A percentile compares a stretch with the other conserved stretches of the same genome.
These are phyloP conservation scores for Geotrichum europaeum DNA, from an alignment of 1,139 yeast genomes.

Conservation along the genomic window DNA sequence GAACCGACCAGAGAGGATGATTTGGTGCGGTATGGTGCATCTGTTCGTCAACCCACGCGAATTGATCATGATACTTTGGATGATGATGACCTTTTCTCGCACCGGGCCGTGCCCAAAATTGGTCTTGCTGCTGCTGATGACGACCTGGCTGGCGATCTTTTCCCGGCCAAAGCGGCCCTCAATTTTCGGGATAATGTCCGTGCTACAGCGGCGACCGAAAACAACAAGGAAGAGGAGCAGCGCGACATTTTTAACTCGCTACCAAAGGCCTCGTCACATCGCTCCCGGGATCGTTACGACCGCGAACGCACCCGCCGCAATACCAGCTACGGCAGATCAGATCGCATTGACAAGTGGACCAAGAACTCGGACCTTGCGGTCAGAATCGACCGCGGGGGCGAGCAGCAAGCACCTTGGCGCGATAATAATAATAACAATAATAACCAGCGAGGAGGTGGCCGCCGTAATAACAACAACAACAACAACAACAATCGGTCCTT, in stretches of 20 bases:
- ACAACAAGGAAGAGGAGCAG: not conserved
- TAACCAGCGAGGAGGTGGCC: not conserved
- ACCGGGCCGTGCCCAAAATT: not conserved
- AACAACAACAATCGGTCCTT: not conserved
- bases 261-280: not conserved
- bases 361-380: not conserved
- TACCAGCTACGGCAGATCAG: not conserved
- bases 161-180: not conserved
- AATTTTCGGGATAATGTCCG: too few relatives aligned
- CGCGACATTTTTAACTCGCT: not conserved
- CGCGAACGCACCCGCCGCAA: not conserved
- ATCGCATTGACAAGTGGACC: not conserved
- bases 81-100: slow-evolving; percentile 4
- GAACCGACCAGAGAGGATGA: slow-evolving; percentile 55
- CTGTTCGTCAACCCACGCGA: not conserved
- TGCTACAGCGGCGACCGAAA: not conserved
- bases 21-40: slow-evolving; percentile 10
- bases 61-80: not conserved
- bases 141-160: not conserved
- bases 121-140: not conserved
- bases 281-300: not conserved
- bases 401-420: not conserved
- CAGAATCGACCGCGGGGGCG: not conserved
- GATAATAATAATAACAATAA: not conserved
- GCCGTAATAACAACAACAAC: not conserved